Evolutionary conservation across 1,284 basidiomycete genomes (phyloP).

Genomic region (Rhodotorula sp.): DNA sequence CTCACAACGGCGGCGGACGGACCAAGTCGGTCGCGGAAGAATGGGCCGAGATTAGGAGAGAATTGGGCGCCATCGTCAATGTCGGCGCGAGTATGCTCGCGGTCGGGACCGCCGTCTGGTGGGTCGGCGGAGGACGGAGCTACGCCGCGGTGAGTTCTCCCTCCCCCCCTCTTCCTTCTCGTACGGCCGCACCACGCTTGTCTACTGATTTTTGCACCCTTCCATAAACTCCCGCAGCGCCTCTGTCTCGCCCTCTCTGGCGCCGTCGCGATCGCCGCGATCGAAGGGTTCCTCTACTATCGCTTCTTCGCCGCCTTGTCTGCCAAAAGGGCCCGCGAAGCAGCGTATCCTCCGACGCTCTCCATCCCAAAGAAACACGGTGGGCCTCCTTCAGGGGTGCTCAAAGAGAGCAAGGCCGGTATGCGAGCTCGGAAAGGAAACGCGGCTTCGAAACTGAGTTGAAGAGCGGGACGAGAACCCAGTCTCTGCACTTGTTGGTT

Average conservation of each 20-base stretch:
- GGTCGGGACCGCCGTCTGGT: slow-evolving; percentile 43
- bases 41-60: slow-evolving; percentile 40
- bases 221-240: slow-evolving; percentile 39
- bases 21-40: slow-evolving; percentile 35
- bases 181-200: not conserved
- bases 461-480: not conserved
- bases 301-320: slow-evolving; percentile 36
- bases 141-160: slow-evolving; percentile 32
- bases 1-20: too few species aligned
- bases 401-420: not conserved
- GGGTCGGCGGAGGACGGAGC: slow-evolving; percentile 39
- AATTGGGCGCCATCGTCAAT: slow-evolving; percentile 44
- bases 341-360: too few species aligned
- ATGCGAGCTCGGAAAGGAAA: not conserved
- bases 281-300: slow-evolving; percentile 44
- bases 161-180: slow-evolving; percentile 1
- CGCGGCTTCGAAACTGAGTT: not conserved
- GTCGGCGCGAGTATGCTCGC: slow-evolving; percentile 43
- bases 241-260: slow-evolving; percentile 39
- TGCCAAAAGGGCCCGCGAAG: not conserved
- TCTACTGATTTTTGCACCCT: not conserved
- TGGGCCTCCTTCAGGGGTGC: not conserved
- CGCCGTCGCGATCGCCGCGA: slow-evolving; percentile 40
- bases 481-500: not conserved
- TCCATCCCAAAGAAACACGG: not conserved